phyloP scores from a whole-genome alignment of 768 basidiomycete species.

The Dentipellis fragilis region DNA sequence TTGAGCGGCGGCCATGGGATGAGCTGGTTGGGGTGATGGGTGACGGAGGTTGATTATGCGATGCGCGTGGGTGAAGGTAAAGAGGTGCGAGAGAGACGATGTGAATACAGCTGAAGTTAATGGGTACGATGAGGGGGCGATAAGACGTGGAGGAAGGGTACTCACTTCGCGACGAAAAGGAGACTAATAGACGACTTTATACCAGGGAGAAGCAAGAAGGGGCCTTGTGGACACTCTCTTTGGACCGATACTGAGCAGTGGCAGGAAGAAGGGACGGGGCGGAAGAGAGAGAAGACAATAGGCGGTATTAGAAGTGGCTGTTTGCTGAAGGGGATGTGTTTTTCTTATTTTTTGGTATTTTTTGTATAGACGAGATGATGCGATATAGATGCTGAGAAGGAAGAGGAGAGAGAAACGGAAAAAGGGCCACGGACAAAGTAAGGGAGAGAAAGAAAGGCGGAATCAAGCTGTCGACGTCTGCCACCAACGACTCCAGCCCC shows the following conservation, averaged over 20 bases:
- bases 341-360: conserved; percentile 1
- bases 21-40: conserved; percentile 13
- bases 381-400: conserved; percentile 10
- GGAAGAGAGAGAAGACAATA: conserved; percentile 11
- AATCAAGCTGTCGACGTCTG: neutral
- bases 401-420: conserved; percentile 7
- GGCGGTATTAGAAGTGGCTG: conserved; percentile 16
- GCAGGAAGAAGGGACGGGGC: conserved; percentile 3
- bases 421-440: conserved; percentile 18
- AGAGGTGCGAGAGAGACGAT: conserved; percentile 15
- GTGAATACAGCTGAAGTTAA: conserved; percentile 22
- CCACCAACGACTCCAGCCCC: neutral
- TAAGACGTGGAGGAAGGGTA: conserved; percentile 5
- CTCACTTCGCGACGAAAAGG: neutral
- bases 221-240: conserved; percentile 2
- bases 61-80: conserved; percentile 11
- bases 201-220: neutral
- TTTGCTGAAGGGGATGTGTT: conserved; percentile 8
- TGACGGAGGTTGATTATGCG: conserved; percentile 13
- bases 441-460: neutral
- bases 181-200: neutral
- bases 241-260: conserved; percentile 3
- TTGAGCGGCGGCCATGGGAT: conserved; percentile 32
- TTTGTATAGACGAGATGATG: conserved; percentile 8
- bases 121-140: conserved; percentile 2